phyloP scores from a whole-genome alignment of 1,284 basidiomycete genomes.

The Ganoderma lucidum region DNA sequence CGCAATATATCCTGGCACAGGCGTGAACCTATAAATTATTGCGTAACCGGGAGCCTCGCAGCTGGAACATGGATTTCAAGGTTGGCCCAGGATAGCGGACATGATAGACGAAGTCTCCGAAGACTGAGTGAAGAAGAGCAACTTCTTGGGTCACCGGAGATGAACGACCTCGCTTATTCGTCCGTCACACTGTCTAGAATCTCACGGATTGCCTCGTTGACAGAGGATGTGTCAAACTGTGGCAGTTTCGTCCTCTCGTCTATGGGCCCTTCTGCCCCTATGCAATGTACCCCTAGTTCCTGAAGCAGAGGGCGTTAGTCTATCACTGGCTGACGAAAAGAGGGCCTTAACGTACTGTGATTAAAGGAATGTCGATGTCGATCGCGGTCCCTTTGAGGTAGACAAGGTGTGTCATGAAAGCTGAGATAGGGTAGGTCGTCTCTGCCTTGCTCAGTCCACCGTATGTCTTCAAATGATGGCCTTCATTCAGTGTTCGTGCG shows the following conservation, averaged over 20 bases:
- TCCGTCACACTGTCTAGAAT: conserved; percentile 47
- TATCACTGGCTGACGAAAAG: not conserved
- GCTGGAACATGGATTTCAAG: not conserved
- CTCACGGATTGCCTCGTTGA: conserved; percentile 55
- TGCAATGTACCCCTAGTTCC: conserved; percentile 69
- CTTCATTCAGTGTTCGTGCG: conserved; percentile 71
- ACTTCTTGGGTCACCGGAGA: not conserved
- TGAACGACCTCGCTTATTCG: conserved; percentile 16
- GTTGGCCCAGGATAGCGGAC: not conserved
- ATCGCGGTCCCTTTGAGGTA: conserved; percentile 74
- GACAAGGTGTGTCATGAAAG: conserved; percentile 86
- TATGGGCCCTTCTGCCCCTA: conserved; percentile 46
- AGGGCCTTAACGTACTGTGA: conserved; percentile 61
- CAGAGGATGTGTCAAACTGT: conserved; percentile 59
- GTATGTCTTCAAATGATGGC: conserved; percentile 58
- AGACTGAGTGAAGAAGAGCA: conserved; percentile 4
- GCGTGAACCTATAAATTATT: not conserved
- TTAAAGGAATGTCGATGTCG: conserved; percentile 62
- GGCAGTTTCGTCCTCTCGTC: conserved; percentile 41
- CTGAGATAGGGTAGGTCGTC: conserved; percentile 72
- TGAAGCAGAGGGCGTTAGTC: conserved; percentile 35
- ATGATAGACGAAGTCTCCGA: not conserved
- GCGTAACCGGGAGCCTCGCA: not conserved
- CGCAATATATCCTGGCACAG: conserved; percentile 3
- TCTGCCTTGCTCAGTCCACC: conserved; percentile 61